Evolutionary conservation across 345 rosid genomes (phyloP).

Genomic region (Citrus glauca): DNA sequence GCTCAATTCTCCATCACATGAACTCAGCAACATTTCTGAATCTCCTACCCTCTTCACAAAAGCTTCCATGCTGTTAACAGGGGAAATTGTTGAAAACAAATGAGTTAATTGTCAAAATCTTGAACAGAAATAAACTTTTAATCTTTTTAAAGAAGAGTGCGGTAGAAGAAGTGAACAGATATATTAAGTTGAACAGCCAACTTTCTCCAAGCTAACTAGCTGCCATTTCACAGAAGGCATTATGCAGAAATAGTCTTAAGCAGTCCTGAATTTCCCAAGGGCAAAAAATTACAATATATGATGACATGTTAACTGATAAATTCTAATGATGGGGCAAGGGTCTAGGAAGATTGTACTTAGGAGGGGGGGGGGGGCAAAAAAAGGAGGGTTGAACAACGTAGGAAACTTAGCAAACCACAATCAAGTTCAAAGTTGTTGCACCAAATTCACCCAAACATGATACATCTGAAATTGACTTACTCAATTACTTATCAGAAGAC

Average conservation of each 20-base stretch:
- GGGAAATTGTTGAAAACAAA: background rate
- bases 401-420: background rate
- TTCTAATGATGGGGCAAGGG: background rate
- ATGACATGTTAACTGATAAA: background rate
- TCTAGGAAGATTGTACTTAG: background rate
- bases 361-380: background rate
- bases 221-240: background rate
- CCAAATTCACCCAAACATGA: background rate
- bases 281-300: background rate
- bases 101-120: slow-evolving; percentile 6
- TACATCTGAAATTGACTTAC: background rate
- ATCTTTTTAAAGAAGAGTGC: background rate
- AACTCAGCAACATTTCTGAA: background rate
- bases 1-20: slow-evolving; percentile 1
- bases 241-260: background rate
- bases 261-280: background rate
- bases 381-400: background rate
- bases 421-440: background rate
- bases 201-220: background rate
- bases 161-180: background rate
- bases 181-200: background rate
- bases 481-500: background rate
- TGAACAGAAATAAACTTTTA: background rate
- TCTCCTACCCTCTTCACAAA: slow-evolving; percentile 25
- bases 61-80: slow-evolving; percentile 43